These are phyloP conservation scores for Geranium incanum DNA, from an alignment of 441 rosid genomes.

Conservation along the genomic window DNA sequence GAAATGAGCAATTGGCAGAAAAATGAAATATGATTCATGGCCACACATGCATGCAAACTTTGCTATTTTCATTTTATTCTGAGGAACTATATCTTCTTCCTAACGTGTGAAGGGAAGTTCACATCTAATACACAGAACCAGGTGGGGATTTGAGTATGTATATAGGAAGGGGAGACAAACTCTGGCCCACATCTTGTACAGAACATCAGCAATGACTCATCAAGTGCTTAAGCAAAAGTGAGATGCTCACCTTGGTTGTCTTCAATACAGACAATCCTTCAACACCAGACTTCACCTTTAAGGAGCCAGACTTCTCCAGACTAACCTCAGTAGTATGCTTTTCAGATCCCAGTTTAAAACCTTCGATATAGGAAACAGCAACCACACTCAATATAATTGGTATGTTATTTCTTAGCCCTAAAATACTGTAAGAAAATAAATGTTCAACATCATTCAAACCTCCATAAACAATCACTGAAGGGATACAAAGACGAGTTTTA, in stretches of 20 bases:
- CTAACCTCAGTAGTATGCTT: constrained; percentile 64
- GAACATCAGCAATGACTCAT: too few species aligned
- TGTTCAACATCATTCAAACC: background rate
- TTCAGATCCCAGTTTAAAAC: constrained; percentile 88
- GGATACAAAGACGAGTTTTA: background rate
- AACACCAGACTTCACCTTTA: constrained; percentile 60
- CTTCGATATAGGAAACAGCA: constrained; percentile 29
- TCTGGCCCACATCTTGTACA: too few species aligned
- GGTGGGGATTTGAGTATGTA: too few species aligned
- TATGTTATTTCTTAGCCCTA: background rate
- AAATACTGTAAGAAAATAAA: background rate
- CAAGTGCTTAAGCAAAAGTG: background rate
- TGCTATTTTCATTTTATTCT: too few species aligned
- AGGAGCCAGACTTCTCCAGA: constrained; percentile 52
- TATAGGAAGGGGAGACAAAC: too few species aligned
- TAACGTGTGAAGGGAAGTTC: too few species aligned
- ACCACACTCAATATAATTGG: constrained; percentile 1
- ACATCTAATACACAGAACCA: too few species aligned
- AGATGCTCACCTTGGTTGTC: constrained; percentile 64
- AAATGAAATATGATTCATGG: constrained; percentile 8
- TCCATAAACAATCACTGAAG: background rate
- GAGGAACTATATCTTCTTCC: background rate
- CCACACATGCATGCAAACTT: background rate
- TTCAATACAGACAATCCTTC: constrained; percentile 69
- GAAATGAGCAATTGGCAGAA: constrained; percentile 7